Evolutionary conservation across 1,139 yeast species (phyloP), one percentile per base, ranked within the genome.

Genomic region (Dujonia santamariae): DNA sequence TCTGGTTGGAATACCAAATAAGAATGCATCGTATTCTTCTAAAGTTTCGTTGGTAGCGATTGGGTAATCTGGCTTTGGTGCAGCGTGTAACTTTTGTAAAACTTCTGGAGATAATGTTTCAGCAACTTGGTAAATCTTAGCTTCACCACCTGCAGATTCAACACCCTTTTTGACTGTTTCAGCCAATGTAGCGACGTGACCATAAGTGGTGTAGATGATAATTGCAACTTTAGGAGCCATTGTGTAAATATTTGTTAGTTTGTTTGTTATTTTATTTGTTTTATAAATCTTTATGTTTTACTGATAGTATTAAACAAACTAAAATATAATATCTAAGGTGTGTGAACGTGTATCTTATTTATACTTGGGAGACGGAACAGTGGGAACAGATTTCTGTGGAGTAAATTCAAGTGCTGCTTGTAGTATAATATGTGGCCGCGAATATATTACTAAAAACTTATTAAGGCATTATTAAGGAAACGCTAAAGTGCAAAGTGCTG

Each of bases 1-100:
- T 67, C 95, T 78, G 41, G 95, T 85, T 55, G 95, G 92, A 45
- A 85, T 61, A 57, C 95, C 95, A 43, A 85, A 83, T 47, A 85
- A 47, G 67, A 83, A 78, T 34, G 83, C 88, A 54, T 85, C 94
- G 64, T 80, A 85, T 46, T 72, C 60, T 21, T 62, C 59, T 48
- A 85, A 68, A 25, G 78, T 74, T n/a, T 72, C 80, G 16, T 63
- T 54, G 12, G 85, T 66, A 35, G 86, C 85, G 56, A 78, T 67
- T 56, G 94, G 94, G 61, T 72, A 78, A 46, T 75, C 72, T 45
- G 85, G 74, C 56, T 73, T 80, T 41, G 87, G 83, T 41, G 92
- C 59, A 28, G 55, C 90, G 48, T 78, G 77, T 69, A 86, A 56
- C 48, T 59, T 51, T 24, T 55, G 54, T 47, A 86, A 69, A 13